Evolutionary conservation across 352 stramenopile species (phyloP), one percentile per base, ranked within the genome.

Genomic region (Pythium chondricola): DNA sequence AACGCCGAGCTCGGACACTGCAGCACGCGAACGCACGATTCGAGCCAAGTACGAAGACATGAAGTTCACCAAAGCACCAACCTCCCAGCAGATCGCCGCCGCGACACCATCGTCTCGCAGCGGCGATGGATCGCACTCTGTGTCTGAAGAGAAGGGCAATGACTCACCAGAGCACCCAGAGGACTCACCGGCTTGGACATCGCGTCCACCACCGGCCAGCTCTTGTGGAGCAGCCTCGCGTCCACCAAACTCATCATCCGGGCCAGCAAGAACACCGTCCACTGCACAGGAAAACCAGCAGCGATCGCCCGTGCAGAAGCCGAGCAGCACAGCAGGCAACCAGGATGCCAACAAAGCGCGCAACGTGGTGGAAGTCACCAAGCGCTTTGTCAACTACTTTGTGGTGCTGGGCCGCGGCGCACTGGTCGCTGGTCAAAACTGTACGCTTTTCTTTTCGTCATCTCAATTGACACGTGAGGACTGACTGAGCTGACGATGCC

Each of bases 361-460:
- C n/a, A 76, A 67, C 5, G 68, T 87, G 41, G 61, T 89, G 4
- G 80, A 89, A 61, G 71, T 92, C 14, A 74, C 61, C 45, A 90
- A 92, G 50, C 81, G 78, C 6, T 87, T 90, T 40, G 57, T 88
- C 16, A 88, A 93, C 50, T 88, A 88, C 66, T 93, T 93, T 59
- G 63, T 88, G 26, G 77, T 90, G 24, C 63, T 93, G 4, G 78
- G 74, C n/a, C 60, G 78, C 36, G 78, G 78, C 6, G 45, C 52
- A 8, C 62, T 86, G 18, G 67, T 78, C 17, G 56, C 69, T 1
- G 77, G 87, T 38, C 80, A 89, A 47, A 74, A 59, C 42, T 71
- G 80, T 91, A 71, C 43, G 76, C 71, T 4, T 7, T 16, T 25
- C 52, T 36, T 37, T 4, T 24, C n/a, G n/a, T n/a, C n/a, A 2